Conservation (phyloP, 495 filamentous ascomycete genomes). For the Penicillium ochrochloron region DNA sequence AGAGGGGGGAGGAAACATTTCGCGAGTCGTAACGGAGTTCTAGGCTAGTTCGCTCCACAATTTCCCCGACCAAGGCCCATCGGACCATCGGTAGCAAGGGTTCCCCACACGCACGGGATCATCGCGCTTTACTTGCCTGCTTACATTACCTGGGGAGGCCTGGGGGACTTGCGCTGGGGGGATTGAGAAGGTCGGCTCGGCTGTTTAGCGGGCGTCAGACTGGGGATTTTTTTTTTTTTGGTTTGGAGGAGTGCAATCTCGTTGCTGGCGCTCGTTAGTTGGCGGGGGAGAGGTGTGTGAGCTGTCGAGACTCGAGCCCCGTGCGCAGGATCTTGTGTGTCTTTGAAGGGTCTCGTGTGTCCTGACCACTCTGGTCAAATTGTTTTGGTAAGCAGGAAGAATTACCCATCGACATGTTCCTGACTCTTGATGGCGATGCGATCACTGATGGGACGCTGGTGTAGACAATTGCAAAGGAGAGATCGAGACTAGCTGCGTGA, state of each 20-base stretch:
- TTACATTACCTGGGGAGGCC: neutral
- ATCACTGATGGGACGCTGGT: neutral
- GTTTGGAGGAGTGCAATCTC: neutral
- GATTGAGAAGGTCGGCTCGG: neutral
- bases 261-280: neutral
- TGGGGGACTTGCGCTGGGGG: neutral
- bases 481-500: neutral
- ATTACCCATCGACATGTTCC: neutral
- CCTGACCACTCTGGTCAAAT: neutral
- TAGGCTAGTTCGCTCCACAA: constrained; percentile 16
- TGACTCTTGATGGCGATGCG: neutral
- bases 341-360: neutral
- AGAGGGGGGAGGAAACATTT: neutral
- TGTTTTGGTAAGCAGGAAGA: neutral
- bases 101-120: constrained; percentile 20
- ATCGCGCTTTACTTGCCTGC: constrained; percentile 1
- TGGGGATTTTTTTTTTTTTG: neutral
- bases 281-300: neutral
- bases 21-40: neutral
- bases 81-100: neutral
- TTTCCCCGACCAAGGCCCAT: constrained; percentile 24
- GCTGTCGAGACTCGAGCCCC: neutral
- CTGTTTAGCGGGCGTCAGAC: neutral
- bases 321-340: neutral
- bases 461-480: neutral